Evolutionary conservation across 2,329 filamentous ascomycete species (phyloP).

Genomic region (Botrytis cinerea): DNA sequence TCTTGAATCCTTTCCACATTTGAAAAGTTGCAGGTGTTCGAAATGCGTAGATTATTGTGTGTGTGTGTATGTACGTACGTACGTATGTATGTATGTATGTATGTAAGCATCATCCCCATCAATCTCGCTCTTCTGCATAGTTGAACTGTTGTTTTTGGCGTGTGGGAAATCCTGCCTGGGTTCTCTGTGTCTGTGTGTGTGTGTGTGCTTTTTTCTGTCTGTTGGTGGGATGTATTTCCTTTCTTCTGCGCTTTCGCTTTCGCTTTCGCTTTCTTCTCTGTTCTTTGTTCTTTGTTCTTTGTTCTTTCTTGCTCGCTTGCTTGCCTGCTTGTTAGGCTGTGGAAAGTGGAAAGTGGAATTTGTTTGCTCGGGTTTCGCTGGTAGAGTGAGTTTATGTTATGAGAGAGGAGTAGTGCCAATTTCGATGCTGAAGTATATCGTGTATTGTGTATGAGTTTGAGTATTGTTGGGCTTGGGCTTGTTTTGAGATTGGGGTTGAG

Average conservation of each 20-base stretch:
- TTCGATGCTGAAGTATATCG: not conserved
- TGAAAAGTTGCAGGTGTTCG: not conserved
- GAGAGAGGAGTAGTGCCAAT: not conserved
- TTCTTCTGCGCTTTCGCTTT: not conserved
- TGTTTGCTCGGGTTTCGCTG: too few species aligned
- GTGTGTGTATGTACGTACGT: too few species aligned
- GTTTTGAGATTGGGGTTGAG: not conserved
- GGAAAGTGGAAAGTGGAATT: too few species aligned
- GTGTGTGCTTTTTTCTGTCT: not conserved
- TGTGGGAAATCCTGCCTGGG: not conserved
- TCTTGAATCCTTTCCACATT: not conserved
- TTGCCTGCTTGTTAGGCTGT: not conserved
- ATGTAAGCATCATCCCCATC: too few species aligned
- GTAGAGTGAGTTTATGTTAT: too few species aligned
- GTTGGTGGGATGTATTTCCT: not conserved
- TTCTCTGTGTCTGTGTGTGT: not conserved
- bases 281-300: not conserved
- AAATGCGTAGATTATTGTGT: not conserved
- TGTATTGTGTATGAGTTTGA: not conserved
- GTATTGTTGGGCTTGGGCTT: not conserved
- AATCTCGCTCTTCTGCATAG: not conserved
- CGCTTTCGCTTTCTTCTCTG: not conserved
- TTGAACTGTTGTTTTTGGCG: not conserved
- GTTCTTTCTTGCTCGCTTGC: not conserved
- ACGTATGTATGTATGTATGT: too few species aligned